A percentile compares a stretch with the other conserved stretches of the same genome.
phyloP scores from a whole-genome alignment of 1,139 yeast genomes.

The Geotrichum klebahnii region DNA sequence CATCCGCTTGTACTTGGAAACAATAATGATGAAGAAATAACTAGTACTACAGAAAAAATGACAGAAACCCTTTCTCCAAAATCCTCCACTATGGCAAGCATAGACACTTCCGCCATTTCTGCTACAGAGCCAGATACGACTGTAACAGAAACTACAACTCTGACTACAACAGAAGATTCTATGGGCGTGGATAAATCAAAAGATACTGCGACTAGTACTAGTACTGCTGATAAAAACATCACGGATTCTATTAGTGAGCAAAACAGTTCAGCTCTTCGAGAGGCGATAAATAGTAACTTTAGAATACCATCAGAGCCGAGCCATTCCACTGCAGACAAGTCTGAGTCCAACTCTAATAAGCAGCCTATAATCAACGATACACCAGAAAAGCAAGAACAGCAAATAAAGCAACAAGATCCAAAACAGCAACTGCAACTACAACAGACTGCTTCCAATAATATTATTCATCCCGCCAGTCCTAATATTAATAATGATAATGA shows the following conservation, averaged over 20 bases:
- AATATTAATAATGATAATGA: too few relatives aligned
- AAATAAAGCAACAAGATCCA: neutral
- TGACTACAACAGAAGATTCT: too few relatives aligned
- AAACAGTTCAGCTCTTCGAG: neutral
- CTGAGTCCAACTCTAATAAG: neutral
- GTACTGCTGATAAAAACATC: neutral
- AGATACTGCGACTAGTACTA: too few relatives aligned
- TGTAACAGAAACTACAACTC: neutral
- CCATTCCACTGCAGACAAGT: neutral
- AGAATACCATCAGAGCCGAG: neutral
- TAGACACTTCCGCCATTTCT: slow-evolving; percentile 1
- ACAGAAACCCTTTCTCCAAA: neutral
- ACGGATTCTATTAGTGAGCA: neutral
- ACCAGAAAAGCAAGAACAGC: neutral
- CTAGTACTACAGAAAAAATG: neutral
- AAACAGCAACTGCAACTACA: neutral
- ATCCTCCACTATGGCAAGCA: neutral
- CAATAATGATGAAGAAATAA: neutral
- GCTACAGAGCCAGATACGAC: neutral
- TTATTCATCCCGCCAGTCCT: neutral
- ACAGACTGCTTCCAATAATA: neutral
- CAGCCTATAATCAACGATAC: neutral
- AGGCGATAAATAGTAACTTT: neutral
- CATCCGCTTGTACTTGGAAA: slow-evolving; percentile 1
- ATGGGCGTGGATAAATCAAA: too few relatives aligned